Evolutionary conservation across 2,329 filamentous ascomycete species (phyloP).

Genomic region (Claviceps sp.): DNA sequence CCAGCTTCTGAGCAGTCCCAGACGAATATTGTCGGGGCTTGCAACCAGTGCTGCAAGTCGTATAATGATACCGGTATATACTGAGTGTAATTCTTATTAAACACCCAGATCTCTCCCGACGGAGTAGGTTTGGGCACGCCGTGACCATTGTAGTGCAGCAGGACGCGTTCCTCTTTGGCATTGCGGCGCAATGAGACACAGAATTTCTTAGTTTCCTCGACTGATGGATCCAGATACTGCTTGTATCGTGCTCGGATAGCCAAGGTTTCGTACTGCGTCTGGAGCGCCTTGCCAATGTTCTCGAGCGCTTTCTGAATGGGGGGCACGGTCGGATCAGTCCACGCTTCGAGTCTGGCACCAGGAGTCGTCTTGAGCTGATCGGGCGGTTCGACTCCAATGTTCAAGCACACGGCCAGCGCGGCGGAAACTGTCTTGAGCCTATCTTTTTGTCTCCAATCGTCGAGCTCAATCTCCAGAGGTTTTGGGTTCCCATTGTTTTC

Average conservation of each 20-base stretch:
- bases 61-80: conserved; percentile 96
- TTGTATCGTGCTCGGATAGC: conserved; percentile 96
- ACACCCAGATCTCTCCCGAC: conserved; percentile 97
- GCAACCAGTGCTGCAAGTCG: conserved; percentile 89
- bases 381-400: conserved; percentile 93
- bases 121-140: conserved; percentile 91
- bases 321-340: conserved; percentile 80
- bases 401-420: conserved; percentile 84
- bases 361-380: conserved; percentile 94
- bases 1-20: conserved; percentile 97
- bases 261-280: conserved; percentile 89
- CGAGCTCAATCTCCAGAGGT: conserved; percentile 48
- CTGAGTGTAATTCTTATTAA: conserved; percentile 97
- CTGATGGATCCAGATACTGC: conserved; percentile 88
- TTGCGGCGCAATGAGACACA: conserved; percentile 80
- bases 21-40: conserved; percentile 88
- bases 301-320: conserved; percentile 77
- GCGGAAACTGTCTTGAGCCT: conserved; percentile 93
- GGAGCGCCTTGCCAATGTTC: conserved; percentile 90
- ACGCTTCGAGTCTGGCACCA: conserved; percentile 87
- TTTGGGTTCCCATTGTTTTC: conserved; percentile 86
- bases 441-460: conserved; percentile 97
- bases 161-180: conserved; percentile 85
- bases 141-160: conserved; percentile 99
- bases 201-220: conserved; percentile 95